A percentile compares a stretch with the other conserved stretches of the same genome.
Conservation (phyloP, 345 rosid genomes). For the Dovyalis caffra region DNA sequence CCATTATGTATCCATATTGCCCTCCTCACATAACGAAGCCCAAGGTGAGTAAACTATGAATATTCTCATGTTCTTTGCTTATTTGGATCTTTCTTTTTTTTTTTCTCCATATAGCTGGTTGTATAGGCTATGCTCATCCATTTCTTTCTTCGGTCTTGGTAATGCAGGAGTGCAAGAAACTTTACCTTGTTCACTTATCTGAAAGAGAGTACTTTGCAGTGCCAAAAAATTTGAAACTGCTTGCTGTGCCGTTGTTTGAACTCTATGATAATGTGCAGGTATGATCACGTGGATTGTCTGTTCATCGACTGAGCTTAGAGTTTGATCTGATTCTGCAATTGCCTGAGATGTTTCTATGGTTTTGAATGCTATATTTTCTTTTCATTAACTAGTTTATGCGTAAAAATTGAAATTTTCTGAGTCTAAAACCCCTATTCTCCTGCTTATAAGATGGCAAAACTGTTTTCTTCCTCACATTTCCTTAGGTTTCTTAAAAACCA, state of each 20-base stretch:
- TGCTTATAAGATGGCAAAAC: neutral
- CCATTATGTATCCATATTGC: conserved; percentile 95
- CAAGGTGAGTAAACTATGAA: conserved; percentile 47
- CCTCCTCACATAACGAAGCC: conserved; percentile 97
- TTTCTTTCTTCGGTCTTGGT: conserved; percentile 13
- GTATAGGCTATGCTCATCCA: conserved; percentile 7
- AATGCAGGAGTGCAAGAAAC: conserved; percentile 96
- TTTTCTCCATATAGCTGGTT: neutral
- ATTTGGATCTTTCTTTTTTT: neutral
- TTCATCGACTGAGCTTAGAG: neutral
- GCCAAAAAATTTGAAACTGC: conserved; percentile 94
- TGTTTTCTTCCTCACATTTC: neutral
- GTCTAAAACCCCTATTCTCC: neutral
- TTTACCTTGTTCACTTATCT: conserved; percentile 84
- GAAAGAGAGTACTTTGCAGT: conserved; percentile 97
- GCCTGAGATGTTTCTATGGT: neutral
- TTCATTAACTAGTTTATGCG: neutral
- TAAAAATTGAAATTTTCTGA: neutral
- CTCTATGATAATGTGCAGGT: conserved; percentile 97
- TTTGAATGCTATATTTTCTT: neutral
- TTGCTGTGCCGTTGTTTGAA: conserved; percentile 93
- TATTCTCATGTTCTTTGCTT: conserved; percentile 3
- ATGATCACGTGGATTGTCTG: neutral
- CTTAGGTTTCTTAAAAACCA: neutral
- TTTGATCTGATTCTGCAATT: neutral